Evolutionary conservation across 768 basidiomycete species (phyloP), one percentile per base, ranked within the genome.

Genomic region (Podaxis sp.): DNA sequence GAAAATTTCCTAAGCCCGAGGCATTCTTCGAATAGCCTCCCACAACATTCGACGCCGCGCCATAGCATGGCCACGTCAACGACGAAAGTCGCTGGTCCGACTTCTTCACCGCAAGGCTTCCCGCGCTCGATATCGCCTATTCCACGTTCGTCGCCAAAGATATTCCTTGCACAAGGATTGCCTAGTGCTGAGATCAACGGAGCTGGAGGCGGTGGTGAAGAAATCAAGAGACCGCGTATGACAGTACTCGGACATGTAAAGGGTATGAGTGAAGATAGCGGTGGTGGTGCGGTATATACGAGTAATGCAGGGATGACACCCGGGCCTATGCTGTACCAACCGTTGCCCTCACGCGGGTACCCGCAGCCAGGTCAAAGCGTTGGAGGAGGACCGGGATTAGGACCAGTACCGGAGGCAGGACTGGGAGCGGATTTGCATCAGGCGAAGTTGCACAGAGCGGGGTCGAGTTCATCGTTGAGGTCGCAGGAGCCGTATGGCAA

Each of bases 391-490:
- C 4, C 36, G 5, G 46, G 29, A n/a, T 51, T 24, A 19, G 46
- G 3, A 33, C 33, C 33, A 9, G 33, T 1, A 9, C 22, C 25
- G 22, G 17, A 12, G 4, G 41, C 5, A 29, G 27, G 24, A 5
- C n/a, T 46, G 9, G 47, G 54, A 8, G 22, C 38, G 22, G 43
- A 64, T 15, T 27, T 59, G 19, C 51, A 15, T 12, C 41, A 24
- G 60, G 25, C 36, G 24, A 38, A 22, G 2, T 15, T 57, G 29
- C 61, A 63, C 9, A 63, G 64, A 33, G 55, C 59, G 2, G 49
- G 59, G 7, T 67, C 66, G 11, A 52, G 43, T 9, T 46, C 41
- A n/a, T 67, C 66, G 41, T 51, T 67, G 64, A 59, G 63, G 38
- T 65, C 64, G n/a, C 61, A 62, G 36, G 61, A 54, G 15, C 49